These are phyloP conservation scores for Calonectria hongkongensis DNA, from an alignment of 2,329 filamentous ascomycete species.

Conservation along the genomic window DNA sequence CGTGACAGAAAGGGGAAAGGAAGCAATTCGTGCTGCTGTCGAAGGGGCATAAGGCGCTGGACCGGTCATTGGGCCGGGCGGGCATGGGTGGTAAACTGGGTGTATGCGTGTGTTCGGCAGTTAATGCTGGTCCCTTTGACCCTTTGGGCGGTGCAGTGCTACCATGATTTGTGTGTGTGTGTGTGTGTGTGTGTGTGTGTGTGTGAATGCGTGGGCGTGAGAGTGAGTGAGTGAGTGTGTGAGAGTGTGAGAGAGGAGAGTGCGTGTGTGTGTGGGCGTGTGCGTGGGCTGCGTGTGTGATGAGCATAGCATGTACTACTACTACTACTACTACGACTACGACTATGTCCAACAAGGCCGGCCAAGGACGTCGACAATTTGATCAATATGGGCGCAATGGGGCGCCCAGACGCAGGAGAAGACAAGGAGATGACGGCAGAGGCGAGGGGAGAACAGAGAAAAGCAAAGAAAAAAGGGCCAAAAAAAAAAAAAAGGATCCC, in stretches of 20 bases:
- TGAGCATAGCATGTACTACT: too few species aligned
- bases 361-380: background rate
- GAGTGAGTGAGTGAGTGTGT: too few species aligned
- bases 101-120: slow-evolving; percentile 7
- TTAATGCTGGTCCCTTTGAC: slow-evolving; percentile 6
- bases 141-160: slow-evolving; percentile 7
- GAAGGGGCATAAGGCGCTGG: background rate
- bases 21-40: background rate
- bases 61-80: background rate
- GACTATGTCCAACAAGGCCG: too few species aligned
- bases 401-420: background rate
- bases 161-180: background rate
- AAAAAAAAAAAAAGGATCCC: background rate
- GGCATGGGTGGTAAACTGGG: background rate
- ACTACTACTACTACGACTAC: too few species aligned
- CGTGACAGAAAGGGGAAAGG: background rate
- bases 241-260: background rate
- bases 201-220: too few species aligned
- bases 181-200: too few species aligned
- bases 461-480: background rate
- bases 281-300: background rate
- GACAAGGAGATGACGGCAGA: background rate
- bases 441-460: background rate
- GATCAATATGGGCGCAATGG: background rate
- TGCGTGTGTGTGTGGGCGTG: background rate